These are phyloP conservation scores for Viola pubescens DNA, from an alignment of 441 rosid species.

Conservation along the genomic window DNA sequence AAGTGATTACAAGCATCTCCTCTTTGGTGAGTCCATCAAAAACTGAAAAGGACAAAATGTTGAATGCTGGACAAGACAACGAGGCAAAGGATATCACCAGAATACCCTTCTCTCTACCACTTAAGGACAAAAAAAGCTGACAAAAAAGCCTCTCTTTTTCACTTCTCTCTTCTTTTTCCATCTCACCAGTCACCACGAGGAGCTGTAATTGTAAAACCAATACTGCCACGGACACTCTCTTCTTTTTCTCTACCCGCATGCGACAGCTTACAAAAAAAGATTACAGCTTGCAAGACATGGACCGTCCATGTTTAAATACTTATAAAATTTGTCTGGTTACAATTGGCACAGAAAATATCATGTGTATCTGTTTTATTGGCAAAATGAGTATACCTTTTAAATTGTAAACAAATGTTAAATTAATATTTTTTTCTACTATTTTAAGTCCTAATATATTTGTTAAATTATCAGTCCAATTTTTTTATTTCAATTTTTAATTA, in stretches of 20 bases:
- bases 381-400: too few species aligned
- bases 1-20: background rate
- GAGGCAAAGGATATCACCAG: constrained; percentile 26
- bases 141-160: constrained; percentile 10
- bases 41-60: constrained; percentile 21
- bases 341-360: too few species aligned
- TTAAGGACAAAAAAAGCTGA: constrained; percentile 10
- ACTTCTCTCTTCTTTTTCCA: background rate
- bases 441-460: too few species aligned
- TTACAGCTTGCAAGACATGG: background rate
- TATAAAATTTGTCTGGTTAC: too few species aligned
- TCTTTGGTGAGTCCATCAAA: constrained; percentile 18
- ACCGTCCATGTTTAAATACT: background rate
- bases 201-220: constrained; percentile 15
- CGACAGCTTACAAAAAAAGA: too few species aligned
- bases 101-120: constrained; percentile 7
- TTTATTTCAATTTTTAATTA: too few species aligned
- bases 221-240: background rate
- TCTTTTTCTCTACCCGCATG: background rate
- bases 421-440: background rate
- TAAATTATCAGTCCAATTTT: too few species aligned
- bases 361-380: too few species aligned
- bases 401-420: too few species aligned
- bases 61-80: constrained; percentile 25
- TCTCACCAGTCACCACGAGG: constrained; percentile 23